A percentile compares a stretch with the other conserved stretches of the same genome.
phyloP scores from a whole-genome alignment of 139 green algal genomes.

The Chlamydomonas eustigma region DNA sequence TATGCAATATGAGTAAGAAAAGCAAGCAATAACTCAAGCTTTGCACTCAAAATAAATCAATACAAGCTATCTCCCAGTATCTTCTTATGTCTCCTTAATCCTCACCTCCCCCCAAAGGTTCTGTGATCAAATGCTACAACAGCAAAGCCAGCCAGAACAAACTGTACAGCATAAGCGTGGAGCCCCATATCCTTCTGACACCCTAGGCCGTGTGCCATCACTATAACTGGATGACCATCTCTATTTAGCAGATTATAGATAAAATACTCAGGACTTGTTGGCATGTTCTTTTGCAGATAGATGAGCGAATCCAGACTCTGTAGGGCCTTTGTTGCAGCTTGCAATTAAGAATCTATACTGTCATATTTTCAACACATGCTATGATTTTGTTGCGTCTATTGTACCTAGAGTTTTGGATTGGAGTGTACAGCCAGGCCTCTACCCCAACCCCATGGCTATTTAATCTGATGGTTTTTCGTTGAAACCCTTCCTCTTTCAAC shows the following conservation, averaged over 20 bases:
- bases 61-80: too few species aligned
- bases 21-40: too few species aligned
- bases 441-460: background rate
- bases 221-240: conserved; percentile 22
- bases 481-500: background rate
- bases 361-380: background rate
- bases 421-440: conserved; percentile 51
- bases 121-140: conserved; percentile 58
- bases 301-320: too few species aligned
- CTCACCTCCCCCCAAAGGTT: conserved; percentile 44
- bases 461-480: background rate
- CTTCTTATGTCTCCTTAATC: background rate
- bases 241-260: background rate
- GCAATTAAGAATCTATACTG: too few species aligned
- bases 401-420: background rate
- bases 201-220: conserved; percentile 50
- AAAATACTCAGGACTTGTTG: background rate
- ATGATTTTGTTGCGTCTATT: background rate
- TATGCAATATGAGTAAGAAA: too few species aligned
- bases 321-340: too few species aligned
- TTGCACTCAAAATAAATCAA: too few species aligned
- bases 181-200: conserved; percentile 51
- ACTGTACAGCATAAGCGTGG: conserved; percentile 32
- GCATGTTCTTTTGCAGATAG: too few species aligned
- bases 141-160: conserved; percentile 29